Conservation (phyloP, 305 asterid species). For the Ilex paraguariensis region DNA sequence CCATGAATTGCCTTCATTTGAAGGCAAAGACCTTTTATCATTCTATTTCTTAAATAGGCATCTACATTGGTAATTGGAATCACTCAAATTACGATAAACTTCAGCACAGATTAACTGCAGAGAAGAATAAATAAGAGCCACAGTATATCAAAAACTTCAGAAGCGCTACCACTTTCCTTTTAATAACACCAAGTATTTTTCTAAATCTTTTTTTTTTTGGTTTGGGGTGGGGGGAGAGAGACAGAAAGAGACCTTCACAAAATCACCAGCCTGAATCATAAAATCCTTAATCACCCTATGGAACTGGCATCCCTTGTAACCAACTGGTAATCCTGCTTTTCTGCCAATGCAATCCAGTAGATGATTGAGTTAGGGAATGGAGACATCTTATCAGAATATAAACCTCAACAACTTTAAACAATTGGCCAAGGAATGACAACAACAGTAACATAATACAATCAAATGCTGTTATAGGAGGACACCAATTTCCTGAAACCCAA, state of each 20-base stretch:
- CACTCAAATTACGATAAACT: too few species aligned
- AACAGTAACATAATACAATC: too few species aligned
- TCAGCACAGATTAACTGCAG: too few species aligned
- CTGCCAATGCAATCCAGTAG: constrained; percentile 36
- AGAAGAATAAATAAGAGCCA: too few species aligned
- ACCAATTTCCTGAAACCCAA: too few species aligned
- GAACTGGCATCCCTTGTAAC: constrained; percentile 87
- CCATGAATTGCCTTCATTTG: too few species aligned
- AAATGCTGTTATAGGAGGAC: too few species aligned
- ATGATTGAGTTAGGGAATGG: neutral
- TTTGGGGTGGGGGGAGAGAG: constrained; percentile 4
- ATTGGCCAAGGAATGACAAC: neutral
- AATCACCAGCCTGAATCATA: constrained; percentile 98
- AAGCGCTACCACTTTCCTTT: neutral
- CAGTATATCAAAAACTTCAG: constrained; percentile 3
- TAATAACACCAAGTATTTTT: too few species aligned
- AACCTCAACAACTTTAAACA: neutral
- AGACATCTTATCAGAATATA: constrained; percentile 10
- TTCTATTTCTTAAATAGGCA: too few species aligned
- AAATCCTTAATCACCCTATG: constrained; percentile 97
- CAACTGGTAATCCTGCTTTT: constrained; percentile 89
- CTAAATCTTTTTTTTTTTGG: too few species aligned
- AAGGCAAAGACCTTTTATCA: too few species aligned
- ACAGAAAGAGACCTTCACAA: constrained; percentile 56
- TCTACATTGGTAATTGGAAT: too few species aligned